phyloP scores from a whole-genome alignment of 306 rosid species.

The Chamaecrista fasciculata region DNA sequence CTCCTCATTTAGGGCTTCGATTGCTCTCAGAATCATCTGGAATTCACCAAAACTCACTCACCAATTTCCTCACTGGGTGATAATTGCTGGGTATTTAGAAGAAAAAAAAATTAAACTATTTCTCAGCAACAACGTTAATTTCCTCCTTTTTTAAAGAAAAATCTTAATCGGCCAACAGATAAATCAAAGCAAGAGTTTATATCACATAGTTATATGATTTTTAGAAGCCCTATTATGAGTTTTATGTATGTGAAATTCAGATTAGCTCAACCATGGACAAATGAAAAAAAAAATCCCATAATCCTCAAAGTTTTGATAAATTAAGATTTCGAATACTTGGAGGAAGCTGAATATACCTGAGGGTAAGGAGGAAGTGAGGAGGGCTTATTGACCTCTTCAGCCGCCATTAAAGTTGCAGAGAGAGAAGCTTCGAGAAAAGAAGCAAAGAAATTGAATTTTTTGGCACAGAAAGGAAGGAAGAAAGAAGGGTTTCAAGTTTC shows the following conservation, averaged over 20 bases:
- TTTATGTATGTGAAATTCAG: no score
- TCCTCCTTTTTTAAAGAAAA: no score
- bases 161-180: no score
- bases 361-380: constrained; percentile 54
- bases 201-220: no score
- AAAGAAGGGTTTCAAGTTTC: no score
- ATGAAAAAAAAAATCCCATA: no score
- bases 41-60: not conserved
- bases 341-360: constrained; percentile 31
- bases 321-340: no score
- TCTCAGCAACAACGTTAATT: not conserved
- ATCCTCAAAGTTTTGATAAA: no score
- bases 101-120: not conserved
- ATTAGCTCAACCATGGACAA: no score
- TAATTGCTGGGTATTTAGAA: not conserved
- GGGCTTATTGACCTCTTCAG: constrained; percentile 41
- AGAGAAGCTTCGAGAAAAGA: not conserved
- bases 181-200: no score
- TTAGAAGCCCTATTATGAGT: no score
- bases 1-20: constrained; percentile 39
- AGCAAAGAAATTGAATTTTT: not conserved
- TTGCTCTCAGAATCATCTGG: constrained; percentile 57
- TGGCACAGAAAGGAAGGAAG: no score
- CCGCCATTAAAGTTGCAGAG: constrained; percentile 45
- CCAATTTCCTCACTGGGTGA: not conserved